Evolutionary conservation across 345 rosid species (phyloP).

Genomic region (Barbarea vulgaris): DNA sequence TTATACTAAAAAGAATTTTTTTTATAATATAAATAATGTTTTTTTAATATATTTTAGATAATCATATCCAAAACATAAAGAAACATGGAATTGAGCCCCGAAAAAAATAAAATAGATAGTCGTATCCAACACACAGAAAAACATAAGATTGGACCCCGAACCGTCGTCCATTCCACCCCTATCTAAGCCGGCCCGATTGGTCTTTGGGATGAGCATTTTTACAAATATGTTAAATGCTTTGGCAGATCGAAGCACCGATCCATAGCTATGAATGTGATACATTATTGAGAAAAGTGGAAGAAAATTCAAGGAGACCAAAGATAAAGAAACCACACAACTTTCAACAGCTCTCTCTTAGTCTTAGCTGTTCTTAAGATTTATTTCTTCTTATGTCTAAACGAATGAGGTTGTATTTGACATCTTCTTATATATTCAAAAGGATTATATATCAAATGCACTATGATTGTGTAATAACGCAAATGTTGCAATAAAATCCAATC

Average conservation of each 20-base stretch:
- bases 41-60: too few relatives aligned
- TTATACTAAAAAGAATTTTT: too few relatives aligned
- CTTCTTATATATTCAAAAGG: background rate
- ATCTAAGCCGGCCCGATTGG: too few relatives aligned
- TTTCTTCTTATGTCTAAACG: background rate
- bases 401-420: background rate
- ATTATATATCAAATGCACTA: background rate
- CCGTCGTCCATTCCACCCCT: too few relatives aligned
- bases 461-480: background rate
- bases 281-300: background rate
- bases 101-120: too few relatives aligned
- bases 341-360: background rate
- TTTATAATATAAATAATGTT: too few relatives aligned
- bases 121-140: too few relatives aligned
- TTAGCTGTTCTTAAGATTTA: too few relatives aligned
- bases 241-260: background rate
- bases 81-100: too few relatives aligned
- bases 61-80: too few relatives aligned
- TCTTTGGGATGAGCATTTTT: background rate
- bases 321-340: background rate
- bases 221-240: background rate
- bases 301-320: background rate
- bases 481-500: constrained; percentile 6
- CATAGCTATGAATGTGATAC: background rate
- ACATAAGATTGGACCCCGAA: too few relatives aligned